Conservation (phyloP, 495 filamentous ascomycete genomes). For the Cercophora newfieldiana region DNA sequence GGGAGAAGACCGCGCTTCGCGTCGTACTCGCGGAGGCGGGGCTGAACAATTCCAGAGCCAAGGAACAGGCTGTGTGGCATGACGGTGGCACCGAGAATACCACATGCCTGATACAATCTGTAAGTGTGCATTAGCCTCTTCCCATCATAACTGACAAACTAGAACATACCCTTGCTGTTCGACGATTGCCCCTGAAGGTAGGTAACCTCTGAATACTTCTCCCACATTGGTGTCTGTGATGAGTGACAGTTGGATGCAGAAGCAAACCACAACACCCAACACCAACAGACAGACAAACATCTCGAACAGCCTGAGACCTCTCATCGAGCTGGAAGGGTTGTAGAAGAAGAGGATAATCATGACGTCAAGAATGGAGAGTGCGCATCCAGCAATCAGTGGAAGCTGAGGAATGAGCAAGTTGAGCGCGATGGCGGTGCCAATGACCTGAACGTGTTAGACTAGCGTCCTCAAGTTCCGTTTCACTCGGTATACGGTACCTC, state of each 20-base stretch:
- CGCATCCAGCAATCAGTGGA: constrained; percentile 83
- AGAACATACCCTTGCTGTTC: constrained; percentile 49
- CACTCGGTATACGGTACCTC: constrained; percentile 48
- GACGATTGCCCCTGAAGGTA: constrained; percentile 75
- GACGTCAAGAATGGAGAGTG: constrained; percentile 80
- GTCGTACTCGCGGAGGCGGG: constrained; percentile 80
- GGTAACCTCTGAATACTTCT: constrained; percentile 80
- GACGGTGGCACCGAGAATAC: constrained; percentile 89
- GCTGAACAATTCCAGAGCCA: constrained; percentile 84
- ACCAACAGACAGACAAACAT: constrained; percentile 77
- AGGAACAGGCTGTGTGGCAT: constrained; percentile 93
- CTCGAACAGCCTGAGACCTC: constrained; percentile 75
- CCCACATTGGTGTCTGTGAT: constrained; percentile 68
- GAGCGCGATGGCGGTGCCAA: constrained; percentile 88
- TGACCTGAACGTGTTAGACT: constrained; percentile 57
- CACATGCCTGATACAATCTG: constrained; percentile 79
- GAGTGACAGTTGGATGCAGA: constrained; percentile 82
- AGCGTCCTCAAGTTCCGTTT: background rate
- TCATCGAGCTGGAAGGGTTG: constrained; percentile 70
- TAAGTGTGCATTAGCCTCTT: background rate
- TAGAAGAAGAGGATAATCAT: constrained; percentile 86
- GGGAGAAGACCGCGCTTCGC: constrained; percentile 57
- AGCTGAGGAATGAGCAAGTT: constrained; percentile 76
- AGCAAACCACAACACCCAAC: constrained; percentile 83
- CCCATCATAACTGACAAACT: background rate